Conservation (phyloP, 2,329 filamentous ascomycete genomes). For the Fusarium goolgardi region DNA sequence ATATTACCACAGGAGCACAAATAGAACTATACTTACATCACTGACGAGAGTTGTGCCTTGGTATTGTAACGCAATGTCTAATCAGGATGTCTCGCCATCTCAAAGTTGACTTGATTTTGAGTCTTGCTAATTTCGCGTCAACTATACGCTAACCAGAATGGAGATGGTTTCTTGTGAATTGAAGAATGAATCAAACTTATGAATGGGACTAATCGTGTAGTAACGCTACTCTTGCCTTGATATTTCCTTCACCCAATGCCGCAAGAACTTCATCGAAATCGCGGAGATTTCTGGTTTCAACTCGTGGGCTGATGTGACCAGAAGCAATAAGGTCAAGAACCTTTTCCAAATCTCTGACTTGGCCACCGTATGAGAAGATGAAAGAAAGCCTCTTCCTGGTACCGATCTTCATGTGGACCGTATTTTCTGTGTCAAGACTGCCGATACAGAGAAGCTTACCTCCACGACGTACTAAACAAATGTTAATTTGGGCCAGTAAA, state of each 20-base stretch:
- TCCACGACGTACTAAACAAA: slow-evolving; percentile 25
- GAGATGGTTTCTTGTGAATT: background rate
- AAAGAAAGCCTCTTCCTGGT: slow-evolving; percentile 56
- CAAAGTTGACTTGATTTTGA: background rate
- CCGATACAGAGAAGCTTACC: slow-evolving; percentile 56
- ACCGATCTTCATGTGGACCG: slow-evolving; percentile 57
- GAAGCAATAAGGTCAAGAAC: slow-evolving; percentile 42
- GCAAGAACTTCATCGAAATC: slow-evolving; percentile 31
- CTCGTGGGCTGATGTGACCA: slow-evolving; percentile 23
- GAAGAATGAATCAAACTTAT: background rate
- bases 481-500: background rate
- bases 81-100: background rate
- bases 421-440: slow-evolving; percentile 54
- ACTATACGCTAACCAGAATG: background rate
- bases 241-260: slow-evolving; percentile 13
- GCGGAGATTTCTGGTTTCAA: slow-evolving; percentile 22
- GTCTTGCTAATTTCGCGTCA: background rate
- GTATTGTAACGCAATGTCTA: background rate
- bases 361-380: slow-evolving; percentile 59
- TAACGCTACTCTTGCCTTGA: slow-evolving; percentile 18
- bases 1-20: background rate
- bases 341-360: slow-evolving; percentile 53
- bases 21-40: background rate
- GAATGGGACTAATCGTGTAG: slow-evolving; percentile 12
- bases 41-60: background rate